Base-by-base conservation (phyloP, 1,139 yeast species). In the Saccharomyces hybrid region DNA sequence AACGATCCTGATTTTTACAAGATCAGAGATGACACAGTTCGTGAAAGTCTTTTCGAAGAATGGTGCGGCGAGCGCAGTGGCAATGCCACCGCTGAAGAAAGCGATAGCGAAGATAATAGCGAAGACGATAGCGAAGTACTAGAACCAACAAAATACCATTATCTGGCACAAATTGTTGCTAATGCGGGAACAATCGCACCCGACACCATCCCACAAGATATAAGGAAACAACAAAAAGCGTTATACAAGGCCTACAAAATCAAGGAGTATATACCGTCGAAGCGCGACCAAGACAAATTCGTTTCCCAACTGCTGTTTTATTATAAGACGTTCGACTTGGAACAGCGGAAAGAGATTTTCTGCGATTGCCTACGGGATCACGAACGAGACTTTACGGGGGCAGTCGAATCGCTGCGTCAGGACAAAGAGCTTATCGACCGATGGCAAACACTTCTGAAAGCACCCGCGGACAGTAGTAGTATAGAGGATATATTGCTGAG, bases 121-220 rank as follows among this genome's bases (percentile, higher is more conserved):
- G 61, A 54, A 5, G 59, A 54, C 3, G 61, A 53, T 2, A 62
- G 56, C 1, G 64, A 59, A 1, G 56, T 52, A 4, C 48, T 63
- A 11, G 63, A 62, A 41, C 71, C 71, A 2, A 60, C 66, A 9
- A 63, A 60, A 50, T 68, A 54, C 47, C 71, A 68, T 50, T 68
- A 68, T 49, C 51, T 68, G 47, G 62, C 71, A 6, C 71, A 68
- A 38, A 62, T 68, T 9, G 59, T 68, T 9, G 63, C 66, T 11
- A 67, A 66, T 48, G 51, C 64, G 16, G 44, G 38, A 32, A 51
- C 51, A 1, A 60, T 67, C 2, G 34, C 31, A 1, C 56, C 62
- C 11, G 52, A 55, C 5, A 65, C 69, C 2, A 61, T 68, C 13
- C 63, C 57, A 48, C 59, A 59, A 27, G 71, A 68, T 56, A 59